A percentile compares a stretch with the other conserved stretches of the same genome.
Conservation (phyloP, 768 basidiomycete species). For the Mycena floridula region DNA sequence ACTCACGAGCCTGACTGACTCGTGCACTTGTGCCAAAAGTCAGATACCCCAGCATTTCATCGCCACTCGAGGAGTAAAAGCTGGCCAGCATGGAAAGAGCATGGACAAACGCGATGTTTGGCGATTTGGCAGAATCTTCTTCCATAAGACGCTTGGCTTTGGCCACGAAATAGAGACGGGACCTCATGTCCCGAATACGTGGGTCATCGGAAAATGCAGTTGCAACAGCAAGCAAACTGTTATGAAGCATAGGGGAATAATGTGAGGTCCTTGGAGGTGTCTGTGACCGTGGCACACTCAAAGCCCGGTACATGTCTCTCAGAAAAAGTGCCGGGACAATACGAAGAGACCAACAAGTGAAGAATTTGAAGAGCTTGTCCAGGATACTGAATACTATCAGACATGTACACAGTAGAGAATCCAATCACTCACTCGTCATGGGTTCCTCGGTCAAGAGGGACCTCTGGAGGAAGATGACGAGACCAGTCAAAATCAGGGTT, state of each 20-base stretch:
- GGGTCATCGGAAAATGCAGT: conserved; percentile 14
- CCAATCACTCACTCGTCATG: conserved; percentile 16
- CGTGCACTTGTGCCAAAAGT: conserved; percentile 21
- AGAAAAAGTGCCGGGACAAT: conserved; percentile 33
- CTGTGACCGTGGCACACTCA: conserved; percentile 18
- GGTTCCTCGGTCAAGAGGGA: conserved; percentile 34
- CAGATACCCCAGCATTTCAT: conserved; percentile 12
- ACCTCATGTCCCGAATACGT: conserved; percentile 7
- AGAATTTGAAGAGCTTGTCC: conserved; percentile 32
- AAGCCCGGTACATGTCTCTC: conserved; percentile 33
- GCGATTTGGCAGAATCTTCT: conserved; percentile 11
- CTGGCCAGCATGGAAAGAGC: conserved; percentile 14
- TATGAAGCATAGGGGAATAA: conserved; percentile 51
- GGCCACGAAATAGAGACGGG: conserved; percentile 8
- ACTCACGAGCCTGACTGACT: conserved; percentile 34
- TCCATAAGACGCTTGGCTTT: conserved; percentile 11
- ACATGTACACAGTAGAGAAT: too few species aligned
- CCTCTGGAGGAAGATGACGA: conserved; percentile 35
- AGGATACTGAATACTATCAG: conserved; percentile 23
- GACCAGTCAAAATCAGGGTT: conserved; percentile 47
- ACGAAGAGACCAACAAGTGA: conserved; percentile 32
- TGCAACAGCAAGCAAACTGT: conserved; percentile 30
- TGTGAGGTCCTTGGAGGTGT: conserved; percentile 26
- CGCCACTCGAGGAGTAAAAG: conserved; percentile 11
- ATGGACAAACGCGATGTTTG: conserved; percentile 15